Evolutionary conservation across 2,329 filamentous ascomycete genomes (phyloP), one percentile per base, ranked within the genome.

Genomic region (Orbilia javanica): DNA sequence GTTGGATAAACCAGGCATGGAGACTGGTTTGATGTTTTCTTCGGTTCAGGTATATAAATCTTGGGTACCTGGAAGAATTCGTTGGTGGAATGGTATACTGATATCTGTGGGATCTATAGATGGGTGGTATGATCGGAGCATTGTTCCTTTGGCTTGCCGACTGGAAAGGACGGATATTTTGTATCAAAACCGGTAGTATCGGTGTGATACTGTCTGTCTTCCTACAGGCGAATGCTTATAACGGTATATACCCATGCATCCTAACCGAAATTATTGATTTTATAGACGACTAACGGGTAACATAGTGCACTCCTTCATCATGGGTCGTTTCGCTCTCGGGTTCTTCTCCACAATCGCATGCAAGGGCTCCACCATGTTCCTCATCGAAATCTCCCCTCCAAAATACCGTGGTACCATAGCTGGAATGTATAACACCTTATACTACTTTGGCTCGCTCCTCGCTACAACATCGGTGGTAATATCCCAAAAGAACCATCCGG

Each of bases 361-460:
- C 4, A 86, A 88, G 2, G 88, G 89, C 4, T 89, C 88, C 0
- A 90, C 90, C 1, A 87, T 88, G n/a, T 91, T 90, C 81, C 87
- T 88, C 15, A 87, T 89, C 52, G 90, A 92, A 82, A 86, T 90
- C 70, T 86, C 88, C 0, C 90, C 91, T 81, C 90, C 90, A 0
- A 87, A 87, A 1, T 89, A 89, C 82, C 86, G 90, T 78, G 89
- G 89, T 46, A 85, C 89, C 22, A 85, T 90, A 80, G 90, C 89
- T 0, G 90, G 88, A 48, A 86, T 90, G 81, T 84, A 84, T 80
- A 86, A 86, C 79, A 85, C 84, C 64, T 84, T 85, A 72, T 86
- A 84, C 84, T 86, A 84, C 82, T 72, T 85, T 0, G 89, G 88
- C 6, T 88, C 87, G 6, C 64, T 79, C 22, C 75, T 79, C 25